Percentiles rank a stretch among this genome's conserved stretches.
phyloP scores from a whole-genome alignment of 2,329 filamentous ascomycete genomes.

The Paracamarosporium sp. region DNA sequence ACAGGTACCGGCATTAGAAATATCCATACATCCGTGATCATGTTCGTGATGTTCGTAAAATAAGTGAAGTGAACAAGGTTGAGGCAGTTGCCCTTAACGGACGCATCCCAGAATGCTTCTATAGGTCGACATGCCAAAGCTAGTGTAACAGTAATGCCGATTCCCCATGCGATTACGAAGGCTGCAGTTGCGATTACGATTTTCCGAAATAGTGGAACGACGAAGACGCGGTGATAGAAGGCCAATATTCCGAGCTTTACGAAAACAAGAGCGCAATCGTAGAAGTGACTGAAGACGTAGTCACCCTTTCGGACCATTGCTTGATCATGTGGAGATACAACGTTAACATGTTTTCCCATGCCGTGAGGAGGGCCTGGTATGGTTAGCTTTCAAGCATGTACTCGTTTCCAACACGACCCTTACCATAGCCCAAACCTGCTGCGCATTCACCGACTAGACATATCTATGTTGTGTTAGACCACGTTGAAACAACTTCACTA shows the following conservation, averaged over 20 bases:
- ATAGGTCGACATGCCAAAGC: slow-evolving; percentile 38
- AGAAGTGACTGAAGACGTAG: slow-evolving; percentile 45
- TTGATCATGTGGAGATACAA: slow-evolving; percentile 30
- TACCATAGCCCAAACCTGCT: slow-evolving; percentile 36
- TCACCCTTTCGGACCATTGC: slow-evolving; percentile 43
- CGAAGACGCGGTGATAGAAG: slow-evolving; percentile 43
- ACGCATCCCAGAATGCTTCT: slow-evolving; percentile 36
- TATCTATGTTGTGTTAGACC: slow-evolving; percentile 19
- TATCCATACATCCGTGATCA: slow-evolving; percentile 42
- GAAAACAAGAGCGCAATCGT: slow-evolving; percentile 23
- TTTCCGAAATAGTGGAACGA: slow-evolving; percentile 35
- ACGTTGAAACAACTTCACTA: not conserved
- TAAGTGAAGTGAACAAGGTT: slow-evolving; percentile 38
- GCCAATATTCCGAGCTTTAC: slow-evolving; percentile 43
- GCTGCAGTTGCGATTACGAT: slow-evolving; percentile 35
- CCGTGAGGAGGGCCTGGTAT: slow-evolving; percentile 37
- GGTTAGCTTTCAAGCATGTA: slow-evolving; percentile 15
- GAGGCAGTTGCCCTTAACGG: slow-evolving; percentile 35
- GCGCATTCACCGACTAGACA: slow-evolving; percentile 40
- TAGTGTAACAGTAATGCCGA: slow-evolving; percentile 39
- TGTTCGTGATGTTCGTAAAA: slow-evolving; percentile 43
- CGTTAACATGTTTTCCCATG: slow-evolving; percentile 41
- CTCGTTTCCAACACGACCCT: not conserved
- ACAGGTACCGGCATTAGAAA: slow-evolving; percentile 43
- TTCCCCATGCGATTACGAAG: slow-evolving; percentile 38